Percentiles rank a stretch among this genome's conserved stretches.
Evolutionary conservation across 345 rosid genomes (phyloP).

Genomic region (Trapa incisa): DNA sequence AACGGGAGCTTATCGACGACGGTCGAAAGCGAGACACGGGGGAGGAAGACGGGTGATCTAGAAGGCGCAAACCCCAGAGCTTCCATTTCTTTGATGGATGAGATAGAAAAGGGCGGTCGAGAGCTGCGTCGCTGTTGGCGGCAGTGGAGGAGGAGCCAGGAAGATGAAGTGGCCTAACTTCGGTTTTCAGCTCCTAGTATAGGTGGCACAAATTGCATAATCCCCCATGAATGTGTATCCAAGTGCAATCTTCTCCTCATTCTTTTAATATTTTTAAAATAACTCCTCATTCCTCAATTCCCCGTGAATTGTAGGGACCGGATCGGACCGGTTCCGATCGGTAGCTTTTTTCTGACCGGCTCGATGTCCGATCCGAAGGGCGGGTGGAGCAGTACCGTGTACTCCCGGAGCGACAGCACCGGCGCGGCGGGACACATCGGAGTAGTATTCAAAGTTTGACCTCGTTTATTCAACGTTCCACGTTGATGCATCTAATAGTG

Average conservation of each 20-base stretch:
- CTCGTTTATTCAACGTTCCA: background rate
- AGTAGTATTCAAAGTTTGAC: constrained; percentile 6
- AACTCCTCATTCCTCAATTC: too few relatives aligned
- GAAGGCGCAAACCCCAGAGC: constrained; percentile 8
- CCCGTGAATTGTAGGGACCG: too few relatives aligned
- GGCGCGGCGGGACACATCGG: constrained; percentile 50
- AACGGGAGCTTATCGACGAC: background rate
- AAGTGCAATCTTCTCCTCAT: too few relatives aligned
- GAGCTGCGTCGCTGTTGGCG: too few relatives aligned
- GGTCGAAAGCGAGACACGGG: background rate
- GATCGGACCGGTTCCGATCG: too few relatives aligned
- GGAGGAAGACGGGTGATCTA: constrained; percentile 9
- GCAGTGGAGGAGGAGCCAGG: too few relatives aligned
- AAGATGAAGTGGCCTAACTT: too few relatives aligned
- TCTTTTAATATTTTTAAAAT: too few relatives aligned
- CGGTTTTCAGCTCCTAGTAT: background rate
- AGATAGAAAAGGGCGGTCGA: too few relatives aligned
- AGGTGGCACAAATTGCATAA: too few relatives aligned
- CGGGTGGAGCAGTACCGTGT: constrained; percentile 43
- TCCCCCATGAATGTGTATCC: too few relatives aligned
- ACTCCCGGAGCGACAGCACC: constrained; percentile 50
- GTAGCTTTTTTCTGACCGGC: too few relatives aligned
- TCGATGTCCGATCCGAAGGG: constrained; percentile 27
- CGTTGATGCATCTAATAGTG: background rate
- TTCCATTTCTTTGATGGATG: constrained; percentile 10